phyloP scores from a whole-genome alignment of 2,329 filamentous ascomycete species.

The Leptographium radiaticola region DNA sequence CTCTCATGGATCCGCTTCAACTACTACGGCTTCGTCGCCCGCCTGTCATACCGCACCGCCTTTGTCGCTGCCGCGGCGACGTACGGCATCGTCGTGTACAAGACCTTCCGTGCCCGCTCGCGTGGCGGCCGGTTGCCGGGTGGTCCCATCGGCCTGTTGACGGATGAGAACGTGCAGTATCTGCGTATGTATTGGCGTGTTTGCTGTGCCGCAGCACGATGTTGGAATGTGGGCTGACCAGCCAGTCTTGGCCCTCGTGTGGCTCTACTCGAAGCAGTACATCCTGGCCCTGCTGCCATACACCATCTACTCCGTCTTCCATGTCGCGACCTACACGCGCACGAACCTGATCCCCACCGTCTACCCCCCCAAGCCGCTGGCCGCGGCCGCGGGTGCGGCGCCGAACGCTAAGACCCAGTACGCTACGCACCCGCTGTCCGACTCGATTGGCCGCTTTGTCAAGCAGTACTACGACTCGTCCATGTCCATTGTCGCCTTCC shows the following conservation, averaged over 20 bases:
- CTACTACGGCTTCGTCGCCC: constrained; percentile 63
- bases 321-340: constrained; percentile 92
- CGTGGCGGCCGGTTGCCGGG: constrained; percentile 34
- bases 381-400: constrained; percentile 41
- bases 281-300: constrained; percentile 86
- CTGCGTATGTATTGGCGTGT: constrained; percentile 50
- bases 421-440: constrained; percentile 50
- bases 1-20: constrained; percentile 85
- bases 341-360: constrained; percentile 85
- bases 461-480: constrained; percentile 96
- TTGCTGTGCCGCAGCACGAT: not conserved
- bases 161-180: constrained; percentile 97
- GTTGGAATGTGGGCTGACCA: not conserved
- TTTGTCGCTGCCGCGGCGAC: constrained; percentile 84
- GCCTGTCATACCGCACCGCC: constrained; percentile 76
- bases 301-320: constrained; percentile 94
- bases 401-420: constrained; percentile 42
- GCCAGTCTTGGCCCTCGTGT: constrained; percentile 81
- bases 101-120: constrained; percentile 78
- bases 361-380: constrained; percentile 47
- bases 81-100: constrained; percentile 98
- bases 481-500: constrained; percentile 81
- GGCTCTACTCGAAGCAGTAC: constrained; percentile 85
- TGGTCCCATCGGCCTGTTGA: constrained; percentile 52
- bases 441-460: constrained; percentile 82